A percentile compares a stretch with the other conserved stretches of the same genome.
These are phyloP conservation scores for Thermothelomyces thermophilus DNA, from an alignment of 2,329 filamentous ascomycete species.

Conservation along the genomic window DNA sequence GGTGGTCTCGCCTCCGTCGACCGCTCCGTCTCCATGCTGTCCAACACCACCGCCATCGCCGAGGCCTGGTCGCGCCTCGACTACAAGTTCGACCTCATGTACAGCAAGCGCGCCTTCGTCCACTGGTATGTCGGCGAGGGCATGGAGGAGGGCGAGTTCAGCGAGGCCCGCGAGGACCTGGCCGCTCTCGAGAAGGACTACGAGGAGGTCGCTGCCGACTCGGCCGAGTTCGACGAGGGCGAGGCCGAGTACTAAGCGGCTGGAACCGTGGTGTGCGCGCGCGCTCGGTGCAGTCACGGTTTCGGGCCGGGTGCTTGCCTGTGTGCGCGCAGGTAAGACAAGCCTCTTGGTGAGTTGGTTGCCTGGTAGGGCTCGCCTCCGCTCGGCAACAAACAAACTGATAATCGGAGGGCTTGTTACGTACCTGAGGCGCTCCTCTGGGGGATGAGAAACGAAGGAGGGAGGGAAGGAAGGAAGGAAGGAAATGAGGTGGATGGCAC, in stretches of 20 bases:
- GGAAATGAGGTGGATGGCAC: no score
- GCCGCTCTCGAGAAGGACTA: conserved; percentile 83
- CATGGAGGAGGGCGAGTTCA: conserved; percentile 90
- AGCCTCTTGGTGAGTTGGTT: conserved; percentile 4
- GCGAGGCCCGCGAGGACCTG: conserved; percentile 78
- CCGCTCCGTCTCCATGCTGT: conserved; percentile 63
- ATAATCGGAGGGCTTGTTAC: not conserved
- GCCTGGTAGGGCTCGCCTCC: not conserved
- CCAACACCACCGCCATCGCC: conserved; percentile 68
- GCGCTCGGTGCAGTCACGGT: not conserved
- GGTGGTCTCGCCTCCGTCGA: conserved; percentile 56
- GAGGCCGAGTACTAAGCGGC: conserved; percentile 69
- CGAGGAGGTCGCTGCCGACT: conserved; percentile 75
- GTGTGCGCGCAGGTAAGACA: not conserved
- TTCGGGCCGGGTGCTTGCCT: not conserved
- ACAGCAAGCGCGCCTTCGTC: conserved; percentile 69
- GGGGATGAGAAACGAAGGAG: not conserved
- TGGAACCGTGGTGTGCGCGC: not conserved
- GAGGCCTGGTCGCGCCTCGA: conserved; percentile 67
- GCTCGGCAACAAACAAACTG: no score
- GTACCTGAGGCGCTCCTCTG: not conserved
- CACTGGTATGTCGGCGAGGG: conserved; percentile 82
- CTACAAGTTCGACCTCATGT: conserved; percentile 73
- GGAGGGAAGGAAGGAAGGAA: no score
- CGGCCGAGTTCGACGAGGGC: conserved; percentile 54